A percentile compares a stretch with the other conserved stretches of the same genome.
These are phyloP conservation scores for Agrocybe chaxingu DNA, from an alignment of 768 basidiomycete genomes.

Conservation along the genomic window DNA sequence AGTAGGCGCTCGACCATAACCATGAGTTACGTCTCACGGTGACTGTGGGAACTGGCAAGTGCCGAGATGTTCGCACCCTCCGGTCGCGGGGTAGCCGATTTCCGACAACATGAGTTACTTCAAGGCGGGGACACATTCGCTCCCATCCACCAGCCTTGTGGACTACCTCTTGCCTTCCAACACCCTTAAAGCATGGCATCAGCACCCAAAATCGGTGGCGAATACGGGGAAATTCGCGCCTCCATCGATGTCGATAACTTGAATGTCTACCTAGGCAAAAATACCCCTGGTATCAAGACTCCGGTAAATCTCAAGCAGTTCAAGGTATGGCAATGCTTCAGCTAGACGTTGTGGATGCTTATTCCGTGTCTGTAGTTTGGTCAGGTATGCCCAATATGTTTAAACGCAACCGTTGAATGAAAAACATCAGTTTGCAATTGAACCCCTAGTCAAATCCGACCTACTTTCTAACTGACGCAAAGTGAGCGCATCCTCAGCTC, in stretches of 20 bases:
- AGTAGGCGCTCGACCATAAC: too few relatives aligned
- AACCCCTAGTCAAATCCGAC: slow-evolving; percentile 84
- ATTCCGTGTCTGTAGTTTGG: slow-evolving; percentile 57
- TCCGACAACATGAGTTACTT: neutral
- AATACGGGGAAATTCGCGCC: slow-evolving; percentile 72
- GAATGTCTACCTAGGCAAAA: slow-evolving; percentile 58
- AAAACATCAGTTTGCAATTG: slow-evolving; percentile 1
- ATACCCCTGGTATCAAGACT: slow-evolving; percentile 51
- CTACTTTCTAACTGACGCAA: slow-evolving; percentile 83
- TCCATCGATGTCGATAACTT: slow-evolving; percentile 62
- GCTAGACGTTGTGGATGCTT: too few relatives aligned
- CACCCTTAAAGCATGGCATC: slow-evolving; percentile 16
- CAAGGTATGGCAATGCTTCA: slow-evolving; percentile 51
- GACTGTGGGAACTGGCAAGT: neutral
- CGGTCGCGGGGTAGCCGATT: slow-evolving; percentile 5
- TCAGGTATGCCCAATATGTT: slow-evolving; percentile 53
- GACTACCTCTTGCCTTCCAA: slow-evolving; percentile 1
- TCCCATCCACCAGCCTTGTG: neutral
- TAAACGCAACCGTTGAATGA: neutral
- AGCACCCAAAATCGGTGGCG: slow-evolving; percentile 59
- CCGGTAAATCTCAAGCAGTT: slow-evolving; percentile 89
- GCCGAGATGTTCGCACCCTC: neutral
- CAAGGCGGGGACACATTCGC: neutral
- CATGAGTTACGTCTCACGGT: too few relatives aligned
- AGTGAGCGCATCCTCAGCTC: slow-evolving; percentile 33